Evolutionary conservation across 331 rosid genomes (phyloP).

Genomic region (Phaseolus coccineus): DNA sequence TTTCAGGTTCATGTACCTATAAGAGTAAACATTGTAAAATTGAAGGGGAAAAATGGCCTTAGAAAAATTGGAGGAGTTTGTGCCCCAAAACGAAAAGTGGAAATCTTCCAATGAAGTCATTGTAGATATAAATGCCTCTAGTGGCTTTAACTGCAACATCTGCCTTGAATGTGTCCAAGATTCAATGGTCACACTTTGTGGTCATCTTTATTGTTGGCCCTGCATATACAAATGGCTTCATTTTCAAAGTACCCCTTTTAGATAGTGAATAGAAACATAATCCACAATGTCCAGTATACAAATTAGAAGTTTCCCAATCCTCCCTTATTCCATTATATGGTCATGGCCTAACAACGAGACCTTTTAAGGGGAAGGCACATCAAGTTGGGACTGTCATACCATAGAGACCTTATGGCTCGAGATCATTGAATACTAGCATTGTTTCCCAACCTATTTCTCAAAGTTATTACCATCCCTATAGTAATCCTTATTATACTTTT

Average conservation of each 20-base stretch:
- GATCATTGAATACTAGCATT: constrained; percentile 40
- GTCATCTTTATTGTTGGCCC: constrained; percentile 98
- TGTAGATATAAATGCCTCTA: constrained; percentile 50
- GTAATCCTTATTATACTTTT: constrained; percentile 44
- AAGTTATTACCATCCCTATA: constrained; percentile 45
- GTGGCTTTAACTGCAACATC: constrained; percentile 88
- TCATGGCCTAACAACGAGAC: constrained; percentile 56
- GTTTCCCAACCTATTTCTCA: constrained; percentile 48
- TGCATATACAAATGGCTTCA: constrained; percentile 92
- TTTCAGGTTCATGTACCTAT: constrained; percentile 44
- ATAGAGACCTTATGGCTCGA: constrained; percentile 70
- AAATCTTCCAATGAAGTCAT: constrained; percentile 48
- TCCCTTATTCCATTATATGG: constrained; percentile 83
- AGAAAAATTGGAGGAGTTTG: constrained; percentile 52
- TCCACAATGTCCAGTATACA: constrained; percentile 87
- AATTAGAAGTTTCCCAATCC: constrained; percentile 72
- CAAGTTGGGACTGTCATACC: constrained; percentile 64
- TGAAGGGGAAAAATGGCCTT: constrained; percentile 53
- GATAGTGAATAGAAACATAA: constrained; percentile 47
- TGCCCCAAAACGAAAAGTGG: constrained; percentile 49
- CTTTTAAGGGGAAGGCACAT: constrained; percentile 49
- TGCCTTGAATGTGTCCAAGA: constrained; percentile 83
- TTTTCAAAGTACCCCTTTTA: constrained; percentile 42
- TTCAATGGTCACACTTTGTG: constrained; percentile 94
- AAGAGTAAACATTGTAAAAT: constrained; percentile 1